These are phyloP conservation scores for Prunus mira DNA, from an alignment of 306 rosid species.

Conservation along the genomic window DNA sequence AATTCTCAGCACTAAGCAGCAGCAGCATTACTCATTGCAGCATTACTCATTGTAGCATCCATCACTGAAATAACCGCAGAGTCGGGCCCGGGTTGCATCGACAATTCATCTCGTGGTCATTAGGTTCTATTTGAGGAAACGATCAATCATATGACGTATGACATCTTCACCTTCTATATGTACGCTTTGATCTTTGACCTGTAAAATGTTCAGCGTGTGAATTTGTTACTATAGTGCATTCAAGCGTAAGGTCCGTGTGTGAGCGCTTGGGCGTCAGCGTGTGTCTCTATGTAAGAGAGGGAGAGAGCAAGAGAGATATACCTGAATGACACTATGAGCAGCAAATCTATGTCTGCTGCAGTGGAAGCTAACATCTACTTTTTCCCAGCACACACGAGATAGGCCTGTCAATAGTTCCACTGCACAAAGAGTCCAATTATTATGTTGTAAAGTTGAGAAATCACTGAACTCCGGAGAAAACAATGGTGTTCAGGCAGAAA, in stretches of 20 bases:
- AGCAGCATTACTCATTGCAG: not conserved
- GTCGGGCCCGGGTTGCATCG: not conserved
- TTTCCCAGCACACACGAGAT: slow-evolving; percentile 87
- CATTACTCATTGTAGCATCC: not conserved
- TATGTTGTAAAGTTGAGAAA: slow-evolving; percentile 13
- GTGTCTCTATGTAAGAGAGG: not conserved
- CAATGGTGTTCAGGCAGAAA: not conserved
- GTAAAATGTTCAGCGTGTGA: slow-evolving; percentile 16
- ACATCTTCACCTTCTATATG: slow-evolving; percentile 97
- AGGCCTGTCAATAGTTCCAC: slow-evolving; percentile 85
- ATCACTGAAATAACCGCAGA: slow-evolving; percentile 12
- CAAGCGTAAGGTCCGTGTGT: not conserved
- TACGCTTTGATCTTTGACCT: slow-evolving; percentile 72
- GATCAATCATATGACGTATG: slow-evolving; percentile 81
- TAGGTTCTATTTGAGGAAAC: slow-evolving; percentile 52
- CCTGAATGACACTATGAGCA: slow-evolving; percentile 98
- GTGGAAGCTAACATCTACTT: slow-evolving; percentile 94
- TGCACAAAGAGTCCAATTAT: slow-evolving; percentile 37
- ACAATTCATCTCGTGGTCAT: not conserved
- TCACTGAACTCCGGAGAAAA: not conserved
- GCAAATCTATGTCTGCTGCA: slow-evolving; percentile 70
- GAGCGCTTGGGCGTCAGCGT: not conserved
- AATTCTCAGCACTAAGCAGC: not conserved
- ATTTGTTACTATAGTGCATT: not conserved
- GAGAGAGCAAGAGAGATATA: slow-evolving; percentile 15